A percentile compares a stretch with the other conserved stretches of the same genome.
Evolutionary conservation across 2,329 filamentous ascomycete genomes (phyloP).

Genomic region (Metarhizium anisopliae): DNA sequence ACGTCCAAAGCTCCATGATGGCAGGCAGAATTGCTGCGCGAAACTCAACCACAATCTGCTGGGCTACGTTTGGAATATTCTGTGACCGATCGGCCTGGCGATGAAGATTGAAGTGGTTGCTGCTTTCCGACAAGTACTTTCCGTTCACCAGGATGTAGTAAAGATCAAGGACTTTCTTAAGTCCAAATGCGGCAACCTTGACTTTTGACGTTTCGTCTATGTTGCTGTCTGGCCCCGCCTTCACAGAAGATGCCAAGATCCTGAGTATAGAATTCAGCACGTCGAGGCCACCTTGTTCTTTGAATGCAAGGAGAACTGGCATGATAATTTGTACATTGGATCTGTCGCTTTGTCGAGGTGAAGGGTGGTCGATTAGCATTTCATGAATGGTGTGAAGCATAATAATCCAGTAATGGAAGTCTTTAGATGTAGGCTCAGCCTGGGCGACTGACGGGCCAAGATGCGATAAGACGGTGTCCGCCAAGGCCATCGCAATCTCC

Average conservation of each 20-base stretch:
- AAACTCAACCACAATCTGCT: slow-evolving; percentile 80
- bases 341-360: slow-evolving; percentile 38
- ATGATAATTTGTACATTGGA: slow-evolving; percentile 51
- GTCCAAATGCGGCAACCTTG: slow-evolving; percentile 45
- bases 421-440: slow-evolving; percentile 43
- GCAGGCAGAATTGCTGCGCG: slow-evolving; percentile 71
- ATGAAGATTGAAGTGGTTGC: slow-evolving; percentile 41
- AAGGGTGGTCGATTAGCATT: slow-evolving; percentile 61
- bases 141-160: slow-evolving; percentile 68
- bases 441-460: slow-evolving; percentile 40
- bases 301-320: slow-evolving; percentile 79
- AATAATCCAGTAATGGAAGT: slow-evolving; percentile 75
- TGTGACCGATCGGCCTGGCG: slow-evolving; percentile 33
- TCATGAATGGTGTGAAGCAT: slow-evolving; percentile 71
- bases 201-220: slow-evolving; percentile 35
- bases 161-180: slow-evolving; percentile 78
- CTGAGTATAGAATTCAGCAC: slow-evolving; percentile 64
- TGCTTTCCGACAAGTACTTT: slow-evolving; percentile 73
- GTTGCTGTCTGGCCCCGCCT: slow-evolving; percentile 28
- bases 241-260: slow-evolving; percentile 42
- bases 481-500: slow-evolving; percentile 56
- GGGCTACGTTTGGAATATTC: slow-evolving; percentile 35
- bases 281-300: slow-evolving; percentile 67
- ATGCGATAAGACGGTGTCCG: slow-evolving; percentile 60
- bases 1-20: slow-evolving; percentile 75